Conservation (phyloP, 352 stramenopile species). For the Saprolegnia parasitica region DNA sequence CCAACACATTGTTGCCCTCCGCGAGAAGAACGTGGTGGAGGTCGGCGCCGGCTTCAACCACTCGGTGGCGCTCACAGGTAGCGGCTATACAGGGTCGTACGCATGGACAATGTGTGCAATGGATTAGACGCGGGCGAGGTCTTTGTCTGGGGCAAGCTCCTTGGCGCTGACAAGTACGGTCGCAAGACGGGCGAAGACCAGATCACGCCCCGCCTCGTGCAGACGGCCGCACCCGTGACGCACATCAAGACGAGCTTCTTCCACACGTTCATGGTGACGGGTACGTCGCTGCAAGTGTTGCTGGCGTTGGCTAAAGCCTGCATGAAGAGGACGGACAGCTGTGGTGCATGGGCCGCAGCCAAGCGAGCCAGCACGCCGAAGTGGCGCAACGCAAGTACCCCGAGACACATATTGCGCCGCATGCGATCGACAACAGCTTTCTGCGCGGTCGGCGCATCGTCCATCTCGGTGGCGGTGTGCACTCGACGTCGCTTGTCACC, state of each 20-base stretch:
- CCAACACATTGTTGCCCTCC: constrained; percentile 74
- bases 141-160: constrained; percentile 81
- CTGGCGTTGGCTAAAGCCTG: background rate
- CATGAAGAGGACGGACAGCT: constrained; percentile 52
- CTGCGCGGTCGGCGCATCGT: constrained; percentile 45
- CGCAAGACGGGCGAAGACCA: constrained; percentile 60
- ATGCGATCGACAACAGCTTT: constrained; percentile 52
- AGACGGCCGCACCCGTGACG: constrained; percentile 61
- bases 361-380: constrained; percentile 58
- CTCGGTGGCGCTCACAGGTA: constrained; percentile 60
- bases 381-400: constrained; percentile 54
- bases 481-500: constrained; percentile 71
- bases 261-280: constrained; percentile 76
- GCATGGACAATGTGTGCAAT: background rate
- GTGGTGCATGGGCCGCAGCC: constrained; percentile 72
- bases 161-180: constrained; percentile 42
- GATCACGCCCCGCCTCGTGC: constrained; percentile 62
- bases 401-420: constrained; percentile 61
- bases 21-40: constrained; percentile 51
- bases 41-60: constrained; percentile 83
- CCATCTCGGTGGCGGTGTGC: constrained; percentile 70
- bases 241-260: constrained; percentile 76
- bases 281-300: constrained; percentile 35
- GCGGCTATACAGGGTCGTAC: background rate
- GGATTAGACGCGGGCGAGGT: constrained; percentile 60